A percentile compares a stretch with the other conserved stretches of the same genome.
These are phyloP conservation scores for Penicillium sp. DNA, from an alignment of 2,329 filamentous ascomycete genomes.

Conservation along the genomic window DNA sequence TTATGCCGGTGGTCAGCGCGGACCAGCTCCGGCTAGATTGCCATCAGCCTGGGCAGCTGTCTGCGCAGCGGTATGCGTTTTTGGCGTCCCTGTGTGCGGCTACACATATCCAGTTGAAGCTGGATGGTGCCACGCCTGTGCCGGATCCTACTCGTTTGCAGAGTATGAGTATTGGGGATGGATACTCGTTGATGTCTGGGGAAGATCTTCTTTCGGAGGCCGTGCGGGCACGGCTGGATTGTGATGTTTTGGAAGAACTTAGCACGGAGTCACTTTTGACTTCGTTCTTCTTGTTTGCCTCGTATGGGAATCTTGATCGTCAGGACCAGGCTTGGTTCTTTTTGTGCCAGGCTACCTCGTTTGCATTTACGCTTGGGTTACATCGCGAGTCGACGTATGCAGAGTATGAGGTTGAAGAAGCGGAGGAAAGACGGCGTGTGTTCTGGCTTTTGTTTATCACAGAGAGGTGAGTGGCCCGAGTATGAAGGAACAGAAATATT, in stretches of 20 bases:
- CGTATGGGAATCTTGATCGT: slow-evolving; percentile 68
- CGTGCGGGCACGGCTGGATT: slow-evolving; percentile 48
- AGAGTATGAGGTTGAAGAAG: slow-evolving; percentile 51
- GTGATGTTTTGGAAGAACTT: slow-evolving; percentile 44
- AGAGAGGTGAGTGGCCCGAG: slow-evolving; percentile 57
- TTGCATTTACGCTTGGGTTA: slow-evolving; percentile 50
- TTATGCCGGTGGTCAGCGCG: slow-evolving; percentile 44
- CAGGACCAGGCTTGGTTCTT: slow-evolving; percentile 79
- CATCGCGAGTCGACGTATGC: slow-evolving; percentile 54
- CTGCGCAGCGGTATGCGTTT: slow-evolving; percentile 42
- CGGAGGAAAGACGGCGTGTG: slow-evolving; percentile 63
- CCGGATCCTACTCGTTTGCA: slow-evolving; percentile 26
- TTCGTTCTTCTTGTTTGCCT: slow-evolving; percentile 77
- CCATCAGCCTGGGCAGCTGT: slow-evolving; percentile 55
- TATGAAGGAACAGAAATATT: not conserved
- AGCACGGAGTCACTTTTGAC: slow-evolving; percentile 54
- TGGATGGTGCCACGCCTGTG: slow-evolving; percentile 34
- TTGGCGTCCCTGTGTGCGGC: slow-evolving; percentile 44
- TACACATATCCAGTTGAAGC: slow-evolving; percentile 47
- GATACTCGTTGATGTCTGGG: slow-evolving; percentile 61
- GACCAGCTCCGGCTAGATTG: slow-evolving; percentile 39
- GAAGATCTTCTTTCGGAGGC: slow-evolving; percentile 66
- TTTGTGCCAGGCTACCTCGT: slow-evolving; percentile 72
- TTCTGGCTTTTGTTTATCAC: slow-evolving; percentile 73
- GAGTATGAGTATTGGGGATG: slow-evolving; percentile 56